Percentiles rank a stretch among this genome's conserved stretches.
phyloP scores from a whole-genome alignment of 148 eudicot genomes.

The Persicaria tinctoria region DNA sequence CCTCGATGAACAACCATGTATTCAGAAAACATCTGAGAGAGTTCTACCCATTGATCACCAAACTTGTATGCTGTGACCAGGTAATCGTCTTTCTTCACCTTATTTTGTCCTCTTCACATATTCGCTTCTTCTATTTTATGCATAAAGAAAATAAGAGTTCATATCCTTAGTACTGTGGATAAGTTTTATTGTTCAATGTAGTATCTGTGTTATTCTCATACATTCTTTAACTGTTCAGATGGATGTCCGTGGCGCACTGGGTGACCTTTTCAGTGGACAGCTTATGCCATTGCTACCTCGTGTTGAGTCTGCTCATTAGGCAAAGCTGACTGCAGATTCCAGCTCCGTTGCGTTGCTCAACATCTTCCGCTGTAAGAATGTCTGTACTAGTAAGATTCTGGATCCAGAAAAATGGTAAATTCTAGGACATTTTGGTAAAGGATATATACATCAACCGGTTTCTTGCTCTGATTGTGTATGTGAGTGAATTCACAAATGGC shows the following conservation, averaged over 20 bases:
- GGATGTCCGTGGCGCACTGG: constrained; percentile 89
- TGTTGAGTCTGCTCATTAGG: constrained; percentile 12
- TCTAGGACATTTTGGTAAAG: background rate
- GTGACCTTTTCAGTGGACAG: constrained; percentile 76
- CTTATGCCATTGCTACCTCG: constrained; percentile 44
- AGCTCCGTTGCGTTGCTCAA: background rate
- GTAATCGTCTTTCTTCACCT: constrained; percentile 24
- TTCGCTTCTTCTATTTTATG: background rate
- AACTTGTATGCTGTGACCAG: constrained; percentile 97
- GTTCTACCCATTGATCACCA: constrained; percentile 90
- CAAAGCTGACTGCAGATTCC: background rate
- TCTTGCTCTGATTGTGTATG: background rate
- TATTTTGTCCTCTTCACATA: background rate
- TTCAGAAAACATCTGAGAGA: constrained; percentile 79
- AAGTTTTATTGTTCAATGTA: background rate
- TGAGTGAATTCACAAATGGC: background rate
- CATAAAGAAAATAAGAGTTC: no score
- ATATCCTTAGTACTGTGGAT: no score
- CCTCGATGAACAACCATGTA: constrained; percentile 65
- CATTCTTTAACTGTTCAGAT: constrained; percentile 34
- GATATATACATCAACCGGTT: background rate
- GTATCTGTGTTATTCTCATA: background rate
- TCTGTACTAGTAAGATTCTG: background rate
- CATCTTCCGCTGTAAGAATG: background rate
- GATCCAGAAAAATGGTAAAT: background rate